Conservation (phyloP, 2,329 filamentous ascomycete species). For the Aspergillus fumigatus region DNA sequence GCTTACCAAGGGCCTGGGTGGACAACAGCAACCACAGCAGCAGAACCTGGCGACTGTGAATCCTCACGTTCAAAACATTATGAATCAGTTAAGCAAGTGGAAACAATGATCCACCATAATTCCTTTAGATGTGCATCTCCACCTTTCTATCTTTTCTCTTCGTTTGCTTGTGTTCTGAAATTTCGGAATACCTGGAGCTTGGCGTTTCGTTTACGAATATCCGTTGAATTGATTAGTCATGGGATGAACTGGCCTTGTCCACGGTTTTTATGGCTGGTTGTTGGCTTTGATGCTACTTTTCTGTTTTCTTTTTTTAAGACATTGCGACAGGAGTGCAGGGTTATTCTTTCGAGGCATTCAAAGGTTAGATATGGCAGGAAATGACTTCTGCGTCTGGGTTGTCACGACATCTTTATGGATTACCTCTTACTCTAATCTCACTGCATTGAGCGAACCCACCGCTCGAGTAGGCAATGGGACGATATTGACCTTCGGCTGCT, state of each 20-base stretch:
- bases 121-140: constrained; percentile 16
- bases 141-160: constrained; percentile 14
- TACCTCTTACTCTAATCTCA: neutral
- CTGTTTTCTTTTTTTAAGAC: constrained; percentile 1
- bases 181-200: constrained; percentile 11
- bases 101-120: constrained; percentile 36
- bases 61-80: constrained; percentile 45
- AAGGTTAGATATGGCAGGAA: constrained; percentile 5
- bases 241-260: neutral
- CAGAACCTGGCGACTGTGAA: constrained; percentile 31
- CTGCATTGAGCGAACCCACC: neutral
- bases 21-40: constrained; percentile 30
- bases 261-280: constrained; percentile 7
- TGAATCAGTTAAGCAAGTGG: constrained; percentile 46
- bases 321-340: constrained; percentile 8
- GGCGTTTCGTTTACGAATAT: constrained; percentile 14
- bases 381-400: neutral
- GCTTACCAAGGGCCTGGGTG: constrained; percentile 34
- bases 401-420: neutral
- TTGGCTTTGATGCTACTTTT: constrained; percentile 5
- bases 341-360: constrained; percentile 1
- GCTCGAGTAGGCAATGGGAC: neutral
- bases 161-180: constrained; percentile 7
- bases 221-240: constrained; percentile 8
- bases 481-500: neutral